Evolutionary conservation across 202 grass and related monocot species (phyloP).

Genomic region (Musa balbisiana): DNA sequence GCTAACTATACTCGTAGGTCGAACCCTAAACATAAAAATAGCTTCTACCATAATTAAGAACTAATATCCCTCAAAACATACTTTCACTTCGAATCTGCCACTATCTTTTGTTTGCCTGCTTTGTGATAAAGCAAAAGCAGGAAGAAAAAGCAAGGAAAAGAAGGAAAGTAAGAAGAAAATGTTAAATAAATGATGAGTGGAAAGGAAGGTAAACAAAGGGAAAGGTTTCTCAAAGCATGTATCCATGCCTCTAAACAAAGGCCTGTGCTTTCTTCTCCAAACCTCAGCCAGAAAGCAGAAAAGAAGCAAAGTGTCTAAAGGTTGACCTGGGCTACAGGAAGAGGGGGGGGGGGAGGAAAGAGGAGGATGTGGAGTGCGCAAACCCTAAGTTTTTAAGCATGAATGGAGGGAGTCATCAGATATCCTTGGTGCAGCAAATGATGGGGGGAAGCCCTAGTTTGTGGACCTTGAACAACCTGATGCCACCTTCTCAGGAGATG

Average conservation of each 20-base stretch:
- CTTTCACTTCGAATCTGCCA: constrained; percentile 2
- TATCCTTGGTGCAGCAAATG: constrained; percentile 20
- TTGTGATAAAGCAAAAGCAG: constrained; percentile 28
- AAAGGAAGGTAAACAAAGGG: neutral
- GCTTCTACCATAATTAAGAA: neutral
- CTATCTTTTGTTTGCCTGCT: constrained; percentile 24
- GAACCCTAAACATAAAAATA: neutral
- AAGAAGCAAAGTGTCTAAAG: neutral
- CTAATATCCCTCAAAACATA: neutral
- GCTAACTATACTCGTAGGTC: neutral
- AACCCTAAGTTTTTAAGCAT: neutral
- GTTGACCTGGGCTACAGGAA: constrained; percentile 6
- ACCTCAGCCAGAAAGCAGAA: neutral
- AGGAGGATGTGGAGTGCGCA: neutral
- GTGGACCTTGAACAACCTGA: constrained; percentile 3
- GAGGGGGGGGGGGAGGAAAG: neutral
- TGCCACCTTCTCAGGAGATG: neutral
- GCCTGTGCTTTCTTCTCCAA: constrained; percentile 19
- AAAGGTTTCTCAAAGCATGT: too few relatives aligned
- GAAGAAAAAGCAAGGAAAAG: neutral
- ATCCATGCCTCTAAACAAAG: constrained; percentile 5
- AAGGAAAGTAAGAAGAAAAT: constrained; percentile 3
- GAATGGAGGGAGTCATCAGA: constrained; percentile 21
- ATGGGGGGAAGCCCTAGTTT: constrained; percentile 20
- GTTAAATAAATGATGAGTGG: constrained; percentile 15